These are phyloP conservation scores for Apiospora phragmitis DNA, from an alignment of 2,329 filamentous ascomycete species.

Conservation along the genomic window DNA sequence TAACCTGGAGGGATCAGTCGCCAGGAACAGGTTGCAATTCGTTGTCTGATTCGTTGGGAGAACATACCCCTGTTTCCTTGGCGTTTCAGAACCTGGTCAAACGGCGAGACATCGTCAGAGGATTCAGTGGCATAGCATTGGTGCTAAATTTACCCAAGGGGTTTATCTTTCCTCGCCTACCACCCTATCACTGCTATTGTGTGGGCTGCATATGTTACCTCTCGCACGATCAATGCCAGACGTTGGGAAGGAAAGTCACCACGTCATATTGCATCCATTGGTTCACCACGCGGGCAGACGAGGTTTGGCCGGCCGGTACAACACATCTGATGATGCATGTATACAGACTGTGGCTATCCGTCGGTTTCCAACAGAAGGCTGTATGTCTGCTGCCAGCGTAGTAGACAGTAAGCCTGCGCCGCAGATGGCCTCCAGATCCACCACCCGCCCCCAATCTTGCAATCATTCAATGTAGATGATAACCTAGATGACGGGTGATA, in stretches of 20 bases:
- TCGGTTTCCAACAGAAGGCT: background rate
- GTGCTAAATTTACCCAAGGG: background rate
- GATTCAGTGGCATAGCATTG: background rate
- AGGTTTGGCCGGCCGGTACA: background rate
- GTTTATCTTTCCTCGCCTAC: background rate
- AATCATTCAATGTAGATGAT: no score
- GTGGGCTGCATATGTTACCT: background rate
- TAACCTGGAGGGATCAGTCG: background rate
- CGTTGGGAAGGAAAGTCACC: background rate
- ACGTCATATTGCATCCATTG: background rate
- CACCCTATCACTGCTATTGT: background rate
- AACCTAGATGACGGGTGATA: background rate
- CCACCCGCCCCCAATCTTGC: background rate
- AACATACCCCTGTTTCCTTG: background rate
- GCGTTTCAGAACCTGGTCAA: slow-evolving; percentile 1
- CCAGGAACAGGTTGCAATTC: background rate
- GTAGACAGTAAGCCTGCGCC: background rate
- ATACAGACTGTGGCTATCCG: background rate
- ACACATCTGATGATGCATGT: background rate
- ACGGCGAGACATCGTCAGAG: background rate
- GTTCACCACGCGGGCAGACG: background rate
- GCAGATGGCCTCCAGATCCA: background rate
- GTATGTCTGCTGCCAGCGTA: background rate
- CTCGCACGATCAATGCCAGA: background rate
- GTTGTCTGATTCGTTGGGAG: background rate